Evolutionary conservation across 148 eudicot genomes (phyloP).

Genomic region (Camellia granthamiana): DNA sequence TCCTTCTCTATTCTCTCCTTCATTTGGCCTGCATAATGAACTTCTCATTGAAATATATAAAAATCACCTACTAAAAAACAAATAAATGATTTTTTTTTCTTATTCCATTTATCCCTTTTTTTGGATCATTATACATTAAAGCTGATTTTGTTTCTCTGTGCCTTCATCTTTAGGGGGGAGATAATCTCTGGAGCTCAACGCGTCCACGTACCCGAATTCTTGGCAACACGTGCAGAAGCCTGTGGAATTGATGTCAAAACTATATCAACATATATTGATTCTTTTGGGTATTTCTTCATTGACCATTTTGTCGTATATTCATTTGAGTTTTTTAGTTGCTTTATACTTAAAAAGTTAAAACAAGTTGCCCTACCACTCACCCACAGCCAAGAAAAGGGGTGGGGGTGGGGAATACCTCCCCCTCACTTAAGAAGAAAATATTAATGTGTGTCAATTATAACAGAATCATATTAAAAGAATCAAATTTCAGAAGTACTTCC

Average conservation of each 20-base stretch:
- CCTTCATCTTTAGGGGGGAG: slow-evolving; percentile 60
- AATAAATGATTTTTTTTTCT: background rate
- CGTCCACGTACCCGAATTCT: slow-evolving; percentile 66
- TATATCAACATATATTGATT: slow-evolving; percentile 67
- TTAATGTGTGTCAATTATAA: too few species aligned
- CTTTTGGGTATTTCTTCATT: slow-evolving; percentile 54
- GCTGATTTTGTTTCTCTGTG: slow-evolving; percentile 9
- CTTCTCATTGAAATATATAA: background rate
- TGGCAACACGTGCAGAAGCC: slow-evolving; percentile 57
- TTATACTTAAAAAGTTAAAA: too few species aligned
- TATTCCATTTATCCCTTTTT: too few species aligned
- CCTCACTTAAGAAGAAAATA: too few species aligned
- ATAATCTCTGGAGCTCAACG: slow-evolving; percentile 99
- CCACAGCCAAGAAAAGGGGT: too few species aligned
- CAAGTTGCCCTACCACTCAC: too few species aligned
- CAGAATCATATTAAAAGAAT: too few species aligned
- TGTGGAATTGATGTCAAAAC: slow-evolving; percentile 66
- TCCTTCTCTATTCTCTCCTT: background rate
- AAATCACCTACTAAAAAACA: background rate
- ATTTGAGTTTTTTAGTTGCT: background rate
- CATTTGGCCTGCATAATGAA: background rate
- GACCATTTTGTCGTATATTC: background rate
- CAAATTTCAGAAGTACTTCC: too few species aligned
- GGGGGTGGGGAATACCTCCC: too few species aligned
- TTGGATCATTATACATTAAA: background rate